Evolutionary conservation across 208 protist species (phyloP).

Genomic region (Leishmania martiniquensis): DNA sequence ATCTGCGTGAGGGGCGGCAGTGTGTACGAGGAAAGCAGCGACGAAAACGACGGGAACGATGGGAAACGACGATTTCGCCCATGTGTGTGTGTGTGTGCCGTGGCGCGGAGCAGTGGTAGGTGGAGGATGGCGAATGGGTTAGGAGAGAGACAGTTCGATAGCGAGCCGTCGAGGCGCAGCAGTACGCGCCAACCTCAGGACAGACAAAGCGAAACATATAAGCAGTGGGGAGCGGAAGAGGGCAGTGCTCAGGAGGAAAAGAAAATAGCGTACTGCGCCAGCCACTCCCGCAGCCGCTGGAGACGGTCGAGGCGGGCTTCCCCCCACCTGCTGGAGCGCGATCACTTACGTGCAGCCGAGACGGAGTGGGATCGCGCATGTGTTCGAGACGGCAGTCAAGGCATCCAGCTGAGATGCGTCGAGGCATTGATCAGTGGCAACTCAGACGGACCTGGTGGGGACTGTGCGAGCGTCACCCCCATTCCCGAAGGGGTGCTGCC

Average conservation of each 20-base stretch:
- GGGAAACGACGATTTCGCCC: too few species aligned
- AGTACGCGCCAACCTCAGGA: too few species aligned
- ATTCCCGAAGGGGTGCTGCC: neutral
- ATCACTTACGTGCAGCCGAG: neutral
- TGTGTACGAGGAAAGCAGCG: too few species aligned
- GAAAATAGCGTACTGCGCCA: too few species aligned
- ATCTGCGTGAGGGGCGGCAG: too few species aligned
- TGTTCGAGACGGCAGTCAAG: too few species aligned
- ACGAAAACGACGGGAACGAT: too few species aligned
- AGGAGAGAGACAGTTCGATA: constrained; percentile 3
- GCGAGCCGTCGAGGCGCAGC: neutral
- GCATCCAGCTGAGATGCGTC: neutral
- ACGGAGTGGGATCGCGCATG: neutral
- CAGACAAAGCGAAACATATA: neutral
- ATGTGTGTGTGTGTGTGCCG: too few species aligned
- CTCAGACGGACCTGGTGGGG: neutral
- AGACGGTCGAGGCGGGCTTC: too few species aligned
- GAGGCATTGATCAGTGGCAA: neutral
- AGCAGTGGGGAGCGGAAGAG: too few species aligned
- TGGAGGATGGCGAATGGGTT: neutral
- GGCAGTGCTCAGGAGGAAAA: too few species aligned
- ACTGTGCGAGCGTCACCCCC: neutral
- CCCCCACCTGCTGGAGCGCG: neutral
- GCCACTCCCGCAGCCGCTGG: too few species aligned
- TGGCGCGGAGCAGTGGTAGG: neutral